phyloP scores from a whole-genome alignment of 2,329 filamentous ascomycete species.

The Cladobotryum mycophilum region DNA sequence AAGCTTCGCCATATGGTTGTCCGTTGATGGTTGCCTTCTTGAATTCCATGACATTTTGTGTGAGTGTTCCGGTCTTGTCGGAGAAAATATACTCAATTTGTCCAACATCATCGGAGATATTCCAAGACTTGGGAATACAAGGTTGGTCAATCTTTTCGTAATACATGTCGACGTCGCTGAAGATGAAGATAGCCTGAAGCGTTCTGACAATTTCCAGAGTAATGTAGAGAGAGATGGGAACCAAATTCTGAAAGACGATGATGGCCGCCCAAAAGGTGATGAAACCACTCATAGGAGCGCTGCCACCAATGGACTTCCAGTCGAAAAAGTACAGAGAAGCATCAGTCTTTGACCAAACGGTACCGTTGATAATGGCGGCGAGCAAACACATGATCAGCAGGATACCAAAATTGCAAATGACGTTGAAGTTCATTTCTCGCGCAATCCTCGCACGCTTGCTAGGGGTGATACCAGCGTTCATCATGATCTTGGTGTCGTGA shows the following conservation, averaged over 20 bases:
- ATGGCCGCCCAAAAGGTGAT: slow-evolving; percentile 95
- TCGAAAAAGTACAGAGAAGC: slow-evolving; percentile 79
- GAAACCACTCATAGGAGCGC: slow-evolving; percentile 73
- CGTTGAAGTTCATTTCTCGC: slow-evolving; percentile 92
- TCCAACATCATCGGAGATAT: slow-evolving; percentile 94
- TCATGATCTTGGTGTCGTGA: slow-evolving; percentile 97
- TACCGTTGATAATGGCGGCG: slow-evolving; percentile 76
- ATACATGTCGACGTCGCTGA: slow-evolving; percentile 94
- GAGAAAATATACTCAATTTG: slow-evolving; percentile 99
- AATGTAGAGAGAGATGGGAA: slow-evolving; percentile 97
- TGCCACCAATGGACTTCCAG: slow-evolving; percentile 72
- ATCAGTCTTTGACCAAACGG: slow-evolving; percentile 68
- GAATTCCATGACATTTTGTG: slow-evolving; percentile 99
- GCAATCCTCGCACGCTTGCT: slow-evolving; percentile 89
- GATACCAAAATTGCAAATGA: slow-evolving; percentile 92
- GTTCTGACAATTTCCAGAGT: slow-evolving; percentile 93
- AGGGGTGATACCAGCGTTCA: slow-evolving; percentile 92
- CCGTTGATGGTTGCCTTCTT: slow-evolving; percentile 97
- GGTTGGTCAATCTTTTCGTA: slow-evolving; percentile 91
- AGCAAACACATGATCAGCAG: slow-evolving; percentile 85
- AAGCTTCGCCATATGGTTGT: slow-evolving; percentile 93
- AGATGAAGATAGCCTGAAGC: slow-evolving; percentile 92
- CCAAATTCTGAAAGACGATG: slow-evolving; percentile 96
- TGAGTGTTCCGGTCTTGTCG: slow-evolving; percentile 93
- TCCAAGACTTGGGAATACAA: slow-evolving; percentile 97